Evolutionary conservation across 768 basidiomycete species (phyloP).

Genomic region (Russula sp.): DNA sequence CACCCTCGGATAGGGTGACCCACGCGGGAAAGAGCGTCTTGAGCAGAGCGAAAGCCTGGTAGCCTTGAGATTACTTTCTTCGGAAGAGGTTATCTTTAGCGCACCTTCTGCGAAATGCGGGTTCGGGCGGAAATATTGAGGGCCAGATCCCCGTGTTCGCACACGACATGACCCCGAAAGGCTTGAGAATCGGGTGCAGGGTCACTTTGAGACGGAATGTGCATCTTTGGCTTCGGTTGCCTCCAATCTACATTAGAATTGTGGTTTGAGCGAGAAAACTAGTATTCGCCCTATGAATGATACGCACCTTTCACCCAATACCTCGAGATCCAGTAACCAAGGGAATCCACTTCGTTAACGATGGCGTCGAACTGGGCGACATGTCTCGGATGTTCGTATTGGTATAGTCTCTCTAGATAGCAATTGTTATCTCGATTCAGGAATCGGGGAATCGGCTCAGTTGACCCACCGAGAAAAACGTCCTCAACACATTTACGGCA

Average conservation of each 20-base stretch:
- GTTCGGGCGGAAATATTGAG: constrained; percentile 50
- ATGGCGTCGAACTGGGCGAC: constrained; percentile 55
- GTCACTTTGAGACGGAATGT: constrained; percentile 49
- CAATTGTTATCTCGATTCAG: neutral
- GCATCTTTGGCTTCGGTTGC: constrained; percentile 70
- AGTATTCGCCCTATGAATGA: constrained; percentile 2
- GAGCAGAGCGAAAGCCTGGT: constrained; percentile 53
- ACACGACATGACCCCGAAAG: constrained; percentile 55
- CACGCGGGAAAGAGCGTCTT: constrained; percentile 57
- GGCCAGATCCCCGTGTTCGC: constrained; percentile 63
- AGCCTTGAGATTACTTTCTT: constrained; percentile 3
- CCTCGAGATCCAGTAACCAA: constrained; percentile 70
- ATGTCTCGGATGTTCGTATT: constrained; percentile 57
- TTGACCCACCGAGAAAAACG: constrained; percentile 49
- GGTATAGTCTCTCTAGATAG: constrained; percentile 58
- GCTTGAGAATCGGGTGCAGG: constrained; percentile 58
- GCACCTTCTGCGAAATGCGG: constrained; percentile 57
- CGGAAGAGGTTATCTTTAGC: constrained; percentile 13
- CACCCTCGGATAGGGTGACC: constrained; percentile 46
- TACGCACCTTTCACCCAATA: constrained; percentile 65
- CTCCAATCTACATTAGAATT: constrained; percentile 56
- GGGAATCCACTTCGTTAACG: constrained; percentile 37
- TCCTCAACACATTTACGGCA: constrained; percentile 55
- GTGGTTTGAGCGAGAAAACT: neutral
- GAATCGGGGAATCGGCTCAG: neutral